phyloP scores from a whole-genome alignment of 768 basidiomycete genomes.

The Hortiboletus campestris region DNA sequence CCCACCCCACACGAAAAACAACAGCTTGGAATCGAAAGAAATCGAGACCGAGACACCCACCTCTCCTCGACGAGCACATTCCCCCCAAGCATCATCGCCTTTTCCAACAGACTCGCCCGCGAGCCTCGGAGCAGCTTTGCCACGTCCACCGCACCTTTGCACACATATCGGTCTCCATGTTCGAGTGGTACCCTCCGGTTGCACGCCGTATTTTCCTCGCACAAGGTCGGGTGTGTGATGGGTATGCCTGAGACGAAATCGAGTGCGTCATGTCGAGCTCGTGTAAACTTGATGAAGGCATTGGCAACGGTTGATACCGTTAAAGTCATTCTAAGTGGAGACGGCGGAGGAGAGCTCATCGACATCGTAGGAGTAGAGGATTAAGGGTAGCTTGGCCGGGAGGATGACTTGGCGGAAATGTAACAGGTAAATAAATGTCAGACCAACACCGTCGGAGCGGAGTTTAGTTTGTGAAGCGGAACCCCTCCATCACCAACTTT shows the following conservation, averaged over 20 bases:
- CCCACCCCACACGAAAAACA: too few species aligned
- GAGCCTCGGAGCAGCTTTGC: conserved; percentile 55
- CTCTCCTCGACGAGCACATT: conserved; percentile 68
- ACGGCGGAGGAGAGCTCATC: conserved; percentile 23
- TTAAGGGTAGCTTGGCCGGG: neutral
- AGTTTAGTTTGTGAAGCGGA: conserved; percentile 12
- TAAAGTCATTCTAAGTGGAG: conserved; percentile 23
- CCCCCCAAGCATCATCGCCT: conserved; percentile 48
- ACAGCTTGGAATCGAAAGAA: neutral
- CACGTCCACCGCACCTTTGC: conserved; percentile 62
- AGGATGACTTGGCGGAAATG: neutral
- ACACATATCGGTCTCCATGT: conserved; percentile 49
- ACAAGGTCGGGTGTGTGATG: conserved; percentile 36
- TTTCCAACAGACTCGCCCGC: conserved; percentile 48
- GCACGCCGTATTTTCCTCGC: conserved; percentile 26
- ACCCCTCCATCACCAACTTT: neutral
- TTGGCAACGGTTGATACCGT: conserved; percentile 44
- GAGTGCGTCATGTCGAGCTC: conserved; percentile 35
- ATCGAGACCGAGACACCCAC: conserved; percentile 40
- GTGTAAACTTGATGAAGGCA: conserved; percentile 53
- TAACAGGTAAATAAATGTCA: conserved; percentile 7
- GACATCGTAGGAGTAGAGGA: neutral
- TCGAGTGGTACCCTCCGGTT: conserved; percentile 32
- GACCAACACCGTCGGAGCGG: conserved; percentile 8
- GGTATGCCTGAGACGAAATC: conserved; percentile 39